Base-by-base conservation (phyloP, 2,329 filamentous ascomycete genomes). In the Remersonia thermophila region DNA sequence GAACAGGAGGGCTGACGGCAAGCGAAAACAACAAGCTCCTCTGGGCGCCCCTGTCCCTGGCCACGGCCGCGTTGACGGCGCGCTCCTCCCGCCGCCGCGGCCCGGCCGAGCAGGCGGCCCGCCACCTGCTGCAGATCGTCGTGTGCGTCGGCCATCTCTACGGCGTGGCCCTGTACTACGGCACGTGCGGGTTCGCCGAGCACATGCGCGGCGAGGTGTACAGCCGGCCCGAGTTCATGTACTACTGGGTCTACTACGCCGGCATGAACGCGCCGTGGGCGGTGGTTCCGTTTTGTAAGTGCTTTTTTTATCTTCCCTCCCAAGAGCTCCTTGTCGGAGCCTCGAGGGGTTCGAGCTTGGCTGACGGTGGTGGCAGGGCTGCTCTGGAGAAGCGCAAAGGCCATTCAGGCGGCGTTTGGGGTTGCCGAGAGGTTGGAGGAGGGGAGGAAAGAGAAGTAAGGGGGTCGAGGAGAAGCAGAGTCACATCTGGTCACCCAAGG, bases 201-300 rank as follows among this genome's bases (percentile, higher is more conserved):
- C 56, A 55, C 25, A 55, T 62, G 40, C 56, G 54, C 11, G 69
- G 65, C 3, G 54, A 61, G 15, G 59, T 58, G 14, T 69, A 73
- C 48, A 73, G 68, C 45, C 63, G 75, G 16, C 74, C 74, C 1
- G 75, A 79, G 54, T 56, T 61, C 15, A 51, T 71, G 20, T 80
- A 80, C 47, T 76, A 70, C 47, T 79, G 73, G 73, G 58, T 71
- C 13, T 80, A 79, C 47, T 79, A 74, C 42, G 58, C 72, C 4
- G 68, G 67, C 2, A 68, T 77, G 52, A 80, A 80, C 48, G 50
- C 65, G 12, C 71, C 73, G 1, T 80, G 75, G 75, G 66, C 62
- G 1, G 46, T 75, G 1, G 62, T 77, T 16, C 75, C 75, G 5
- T 47, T 59, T 2, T 49, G 72, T 76, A 48, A 58, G 70, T 65